Evolutionary conservation across 164 flowering plant genomes (phyloP).

Genomic region (Macadamia integrifolia): DNA sequence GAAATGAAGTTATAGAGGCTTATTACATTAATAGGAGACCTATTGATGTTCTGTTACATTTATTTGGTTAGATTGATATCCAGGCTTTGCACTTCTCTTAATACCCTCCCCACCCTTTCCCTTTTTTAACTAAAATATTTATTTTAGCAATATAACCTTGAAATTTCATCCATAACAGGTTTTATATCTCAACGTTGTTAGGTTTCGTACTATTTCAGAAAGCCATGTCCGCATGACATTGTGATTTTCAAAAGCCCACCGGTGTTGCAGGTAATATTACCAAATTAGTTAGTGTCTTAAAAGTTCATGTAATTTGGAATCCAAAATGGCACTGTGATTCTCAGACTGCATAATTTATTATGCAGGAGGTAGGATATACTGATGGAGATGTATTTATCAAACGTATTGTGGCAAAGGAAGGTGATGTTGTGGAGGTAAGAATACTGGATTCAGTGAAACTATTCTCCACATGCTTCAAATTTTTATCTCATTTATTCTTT

Average conservation of each 20-base stretch:
- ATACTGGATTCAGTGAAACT: neutral
- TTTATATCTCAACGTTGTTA: conserved; percentile 25
- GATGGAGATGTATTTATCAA: conserved; percentile 95
- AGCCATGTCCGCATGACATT: conserved; percentile 90
- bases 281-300: neutral
- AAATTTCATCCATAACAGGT: conserved; percentile 11
- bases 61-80: no score
- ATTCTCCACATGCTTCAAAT: neutral
- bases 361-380: conserved; percentile 92
- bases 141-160: conserved; percentile 3
- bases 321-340: neutral
- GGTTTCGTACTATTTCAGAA: conserved; percentile 92
- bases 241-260: conserved; percentile 97
- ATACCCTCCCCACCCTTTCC: neutral
- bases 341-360: conserved; percentile 9
- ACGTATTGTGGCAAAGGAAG: conserved; percentile 84
- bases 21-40: no score
- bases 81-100: no score
- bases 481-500: neutral
- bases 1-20: no score
- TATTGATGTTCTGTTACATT: no score
- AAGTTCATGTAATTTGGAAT: neutral
- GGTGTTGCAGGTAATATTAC: conserved; percentile 38
- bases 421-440: conserved; percentile 87
- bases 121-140: neutral